A percentile compares a stretch with the other conserved stretches of the same genome.
Evolutionary conservation across 2,329 filamentous ascomycete genomes (phyloP).

Genomic region (Periconia macrospinosa): DNA sequence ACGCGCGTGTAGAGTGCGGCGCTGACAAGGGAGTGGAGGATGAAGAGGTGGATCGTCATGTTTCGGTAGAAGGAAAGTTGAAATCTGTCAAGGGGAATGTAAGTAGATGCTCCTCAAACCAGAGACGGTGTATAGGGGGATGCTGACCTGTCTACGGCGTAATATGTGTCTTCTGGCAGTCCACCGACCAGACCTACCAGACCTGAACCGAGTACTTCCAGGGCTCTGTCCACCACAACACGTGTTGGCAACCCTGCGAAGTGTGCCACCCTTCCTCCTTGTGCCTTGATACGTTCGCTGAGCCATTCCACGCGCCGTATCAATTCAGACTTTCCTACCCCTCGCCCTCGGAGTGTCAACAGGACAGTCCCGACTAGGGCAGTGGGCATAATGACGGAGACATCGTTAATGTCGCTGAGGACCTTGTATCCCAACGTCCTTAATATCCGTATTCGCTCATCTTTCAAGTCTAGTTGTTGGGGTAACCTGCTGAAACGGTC

Average conservation of each 20-base stretch:
- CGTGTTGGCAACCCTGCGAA: conserved; percentile 80
- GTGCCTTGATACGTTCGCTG: conserved; percentile 74
- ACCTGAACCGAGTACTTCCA: conserved; percentile 88
- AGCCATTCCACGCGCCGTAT: conserved; percentile 90
- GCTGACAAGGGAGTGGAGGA: conserved; percentile 87
- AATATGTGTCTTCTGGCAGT: conserved; percentile 88
- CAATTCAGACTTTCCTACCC: conserved; percentile 85
- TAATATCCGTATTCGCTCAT: conserved; percentile 70
- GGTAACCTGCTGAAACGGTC: conserved; percentile 52
- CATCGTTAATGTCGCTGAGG: conserved; percentile 89
- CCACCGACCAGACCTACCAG: conserved; percentile 79
- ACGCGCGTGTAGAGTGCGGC: conserved; percentile 88
- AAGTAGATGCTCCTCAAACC: not conserved
- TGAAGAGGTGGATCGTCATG: conserved; percentile 98
- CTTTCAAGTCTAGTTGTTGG: conserved; percentile 38
- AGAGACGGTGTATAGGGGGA: not conserved
- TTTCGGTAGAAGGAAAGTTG: conserved; percentile 98
- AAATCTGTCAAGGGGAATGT: conserved; percentile 57
- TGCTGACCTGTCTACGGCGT: conserved; percentile 75
- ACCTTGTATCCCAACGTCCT: conserved; percentile 90
- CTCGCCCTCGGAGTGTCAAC: conserved; percentile 85
- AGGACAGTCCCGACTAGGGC: conserved; percentile 93
- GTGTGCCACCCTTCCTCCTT: conserved; percentile 90
- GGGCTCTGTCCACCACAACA: conserved; percentile 81
- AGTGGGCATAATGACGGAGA: conserved; percentile 97